These are phyloP conservation scores for Phaseolus coccineus DNA, from an alignment of 331 rosid genomes.

Conservation along the genomic window DNA sequence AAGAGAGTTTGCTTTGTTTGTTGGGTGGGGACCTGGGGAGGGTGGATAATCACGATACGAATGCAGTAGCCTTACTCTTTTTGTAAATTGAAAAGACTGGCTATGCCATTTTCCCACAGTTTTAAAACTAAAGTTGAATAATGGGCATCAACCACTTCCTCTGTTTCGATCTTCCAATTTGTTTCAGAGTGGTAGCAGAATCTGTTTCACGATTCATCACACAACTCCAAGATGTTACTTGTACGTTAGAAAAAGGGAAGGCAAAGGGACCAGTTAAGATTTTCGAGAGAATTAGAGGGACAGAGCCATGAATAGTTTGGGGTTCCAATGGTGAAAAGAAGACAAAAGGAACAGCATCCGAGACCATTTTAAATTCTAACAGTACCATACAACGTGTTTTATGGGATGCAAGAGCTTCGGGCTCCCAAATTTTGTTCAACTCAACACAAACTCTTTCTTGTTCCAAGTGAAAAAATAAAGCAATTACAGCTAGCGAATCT, in stretches of 20 bases:
- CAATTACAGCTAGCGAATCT: conserved; percentile 61
- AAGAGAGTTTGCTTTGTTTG: neutral
- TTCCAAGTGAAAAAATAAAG: conserved; percentile 49
- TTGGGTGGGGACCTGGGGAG: neutral
- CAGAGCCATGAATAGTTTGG: conserved; percentile 40
- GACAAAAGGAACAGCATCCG: conserved; percentile 63
- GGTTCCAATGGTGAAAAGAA: conserved; percentile 43
- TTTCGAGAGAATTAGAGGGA: conserved; percentile 47
- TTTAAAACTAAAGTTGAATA: conserved; percentile 27
- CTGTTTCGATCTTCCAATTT: neutral
- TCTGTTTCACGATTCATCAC: conserved; percentile 31
- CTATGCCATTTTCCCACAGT: neutral
- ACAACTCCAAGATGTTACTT: conserved; percentile 27
- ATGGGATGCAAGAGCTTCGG: conserved; percentile 62
- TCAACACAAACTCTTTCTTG: conserved; percentile 52
- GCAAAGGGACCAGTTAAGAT: conserved; percentile 36
- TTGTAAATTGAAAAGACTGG: conserved; percentile 15
- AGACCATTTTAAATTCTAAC: conserved; percentile 41
- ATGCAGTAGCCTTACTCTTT: neutral
- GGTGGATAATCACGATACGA: neutral
- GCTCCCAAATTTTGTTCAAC: conserved; percentile 54
- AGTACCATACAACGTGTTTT: conserved; percentile 73
- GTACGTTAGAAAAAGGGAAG: conserved; percentile 23
- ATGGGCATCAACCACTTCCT: conserved; percentile 18
- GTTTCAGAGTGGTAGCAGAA: neutral